Percentiles rank a stretch among this genome's conserved stretches.
phyloP scores from a whole-genome alignment of 2,329 filamentous ascomycete genomes.

The Penicillium concentricum region DNA sequence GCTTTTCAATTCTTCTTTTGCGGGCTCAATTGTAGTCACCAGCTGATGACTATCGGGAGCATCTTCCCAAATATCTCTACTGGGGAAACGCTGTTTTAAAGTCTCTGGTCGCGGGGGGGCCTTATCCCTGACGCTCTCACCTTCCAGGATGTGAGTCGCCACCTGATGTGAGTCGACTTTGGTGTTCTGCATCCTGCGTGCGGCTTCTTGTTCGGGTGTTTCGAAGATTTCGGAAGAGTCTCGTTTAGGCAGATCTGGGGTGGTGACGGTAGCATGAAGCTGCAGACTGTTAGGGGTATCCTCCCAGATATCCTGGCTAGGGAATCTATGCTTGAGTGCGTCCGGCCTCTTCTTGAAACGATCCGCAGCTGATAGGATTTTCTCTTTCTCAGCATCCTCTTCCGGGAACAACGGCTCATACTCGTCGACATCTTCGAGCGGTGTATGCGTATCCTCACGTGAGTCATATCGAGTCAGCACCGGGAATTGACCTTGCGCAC shows the following conservation, averaged over 20 bases:
- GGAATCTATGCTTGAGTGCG: slow-evolving; percentile 68
- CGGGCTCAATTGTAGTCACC: slow-evolving; percentile 63
- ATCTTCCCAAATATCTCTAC: slow-evolving; percentile 93
- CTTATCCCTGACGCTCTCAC: slow-evolving; percentile 24
- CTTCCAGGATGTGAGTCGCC: slow-evolving; percentile 34
- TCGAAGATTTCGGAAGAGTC: slow-evolving; percentile 44
- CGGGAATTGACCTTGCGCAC: slow-evolving; percentile 58
- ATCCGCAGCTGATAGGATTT: slow-evolving; percentile 53
- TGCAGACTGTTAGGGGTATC: slow-evolving; percentile 86
- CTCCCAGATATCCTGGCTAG: slow-evolving; percentile 96
- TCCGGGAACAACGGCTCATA: slow-evolving; percentile 93
- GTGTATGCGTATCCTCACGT: slow-evolving; percentile 58
- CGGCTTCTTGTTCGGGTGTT: slow-evolving; percentile 50
- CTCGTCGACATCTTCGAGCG: slow-evolving; percentile 83
- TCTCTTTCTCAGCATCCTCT: slow-evolving; percentile 62
- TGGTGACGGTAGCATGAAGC: slow-evolving; percentile 75
- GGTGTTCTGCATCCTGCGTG: slow-evolving; percentile 42
- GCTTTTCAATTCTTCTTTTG: slow-evolving; percentile 53
- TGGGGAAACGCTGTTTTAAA: slow-evolving; percentile 73
- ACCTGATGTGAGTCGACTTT: slow-evolving; percentile 38
- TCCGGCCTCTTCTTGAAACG: slow-evolving; percentile 56
- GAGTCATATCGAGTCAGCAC: slow-evolving; percentile 56
- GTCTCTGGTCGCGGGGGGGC: slow-evolving; percentile 51
- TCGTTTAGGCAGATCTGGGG: slow-evolving; percentile 63
- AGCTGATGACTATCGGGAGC: slow-evolving; percentile 78